These are phyloP conservation scores for Mycena citricolor DNA, from an alignment of 1,284 basidiomycete species.

Conservation along the genomic window DNA sequence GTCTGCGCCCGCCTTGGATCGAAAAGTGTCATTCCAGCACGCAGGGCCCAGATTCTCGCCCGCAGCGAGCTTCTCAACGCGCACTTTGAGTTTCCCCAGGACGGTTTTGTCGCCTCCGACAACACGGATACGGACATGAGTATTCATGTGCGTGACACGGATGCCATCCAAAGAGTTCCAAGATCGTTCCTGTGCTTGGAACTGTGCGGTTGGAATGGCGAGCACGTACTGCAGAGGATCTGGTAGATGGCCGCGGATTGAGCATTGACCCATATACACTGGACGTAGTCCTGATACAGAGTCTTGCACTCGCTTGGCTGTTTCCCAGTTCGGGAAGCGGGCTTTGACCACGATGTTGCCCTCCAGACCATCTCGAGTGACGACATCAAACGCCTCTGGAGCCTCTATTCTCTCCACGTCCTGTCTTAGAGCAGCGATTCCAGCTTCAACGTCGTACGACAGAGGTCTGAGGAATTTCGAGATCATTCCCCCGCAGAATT, in stretches of 20 bases:
- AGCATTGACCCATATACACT: constrained; percentile 29
- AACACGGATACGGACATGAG: constrained; percentile 35
- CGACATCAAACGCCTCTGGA: constrained; percentile 21
- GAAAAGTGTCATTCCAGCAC: constrained; percentile 48
- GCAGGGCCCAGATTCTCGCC: constrained; percentile 45
- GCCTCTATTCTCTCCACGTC: constrained; percentile 8
- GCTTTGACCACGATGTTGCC: constrained; percentile 36
- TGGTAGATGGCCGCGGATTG: constrained; percentile 39
- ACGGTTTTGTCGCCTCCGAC: constrained; percentile 45
- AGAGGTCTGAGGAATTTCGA: constrained; percentile 18
- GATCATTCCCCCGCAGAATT: constrained; percentile 17
- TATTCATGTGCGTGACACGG: constrained; percentile 24
- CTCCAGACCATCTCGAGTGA: constrained; percentile 19
- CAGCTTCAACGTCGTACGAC: constrained; percentile 16
- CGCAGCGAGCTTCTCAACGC: constrained; percentile 51
- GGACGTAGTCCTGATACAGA: constrained; percentile 31
- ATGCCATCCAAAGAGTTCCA: constrained; percentile 40
- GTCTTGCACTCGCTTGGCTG: constrained; percentile 39
- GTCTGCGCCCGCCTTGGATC: constrained; percentile 25
- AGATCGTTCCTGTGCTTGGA: constrained; percentile 45
- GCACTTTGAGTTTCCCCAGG: constrained; percentile 56
- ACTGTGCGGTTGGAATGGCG: constrained; percentile 46
- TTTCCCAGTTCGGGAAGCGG: constrained; percentile 48
- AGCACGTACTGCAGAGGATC: constrained; percentile 48
- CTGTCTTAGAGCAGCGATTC: constrained; percentile 19